These are phyloP conservation scores for Apiospora kogelbergensis DNA, from an alignment of 2,329 filamentous ascomycete genomes.

Conservation along the genomic window DNA sequence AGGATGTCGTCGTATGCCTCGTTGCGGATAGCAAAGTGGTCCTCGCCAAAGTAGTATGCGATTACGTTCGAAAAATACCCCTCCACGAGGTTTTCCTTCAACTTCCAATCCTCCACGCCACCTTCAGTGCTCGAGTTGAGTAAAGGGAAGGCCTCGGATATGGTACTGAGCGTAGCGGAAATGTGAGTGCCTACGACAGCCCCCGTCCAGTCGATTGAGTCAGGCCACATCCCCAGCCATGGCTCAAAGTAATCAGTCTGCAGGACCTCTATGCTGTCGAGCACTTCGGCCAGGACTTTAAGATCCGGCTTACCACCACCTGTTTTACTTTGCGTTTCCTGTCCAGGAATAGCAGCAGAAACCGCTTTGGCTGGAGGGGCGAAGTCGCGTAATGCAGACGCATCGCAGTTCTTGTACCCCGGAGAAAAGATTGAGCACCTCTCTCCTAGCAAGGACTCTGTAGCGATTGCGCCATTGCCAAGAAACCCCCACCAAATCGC, in stretches of 20 bases:
- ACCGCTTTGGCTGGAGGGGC: background rate
- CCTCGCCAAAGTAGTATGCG: constrained; percentile 84
- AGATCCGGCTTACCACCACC: constrained; percentile 19
- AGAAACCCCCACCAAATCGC: background rate
- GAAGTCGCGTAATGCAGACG: background rate
- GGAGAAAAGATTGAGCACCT: constrained; percentile 24
- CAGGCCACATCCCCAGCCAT: constrained; percentile 80
- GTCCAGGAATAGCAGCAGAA: background rate
- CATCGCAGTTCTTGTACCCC: constrained; percentile 20
- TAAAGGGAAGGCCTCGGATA: constrained; percentile 59
- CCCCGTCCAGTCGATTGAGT: constrained; percentile 89
- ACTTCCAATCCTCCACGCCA: constrained; percentile 42
- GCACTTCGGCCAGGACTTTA: constrained; percentile 46
- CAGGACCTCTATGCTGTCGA: constrained; percentile 70
- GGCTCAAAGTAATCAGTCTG: constrained; percentile 76
- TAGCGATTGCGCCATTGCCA: background rate
- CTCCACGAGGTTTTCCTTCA: constrained; percentile 77
- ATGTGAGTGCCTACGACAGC: constrained; percentile 82
- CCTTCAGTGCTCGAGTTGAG: constrained; percentile 28
- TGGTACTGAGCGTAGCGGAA: constrained; percentile 68
- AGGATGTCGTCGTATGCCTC: constrained; percentile 90
- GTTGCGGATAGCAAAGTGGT: constrained; percentile 70
- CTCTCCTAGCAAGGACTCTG: background rate
- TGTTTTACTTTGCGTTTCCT: constrained; percentile 8
- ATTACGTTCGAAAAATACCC: constrained; percentile 76